These are phyloP conservation scores for Solanum raphanifolium DNA, from an alignment of 257 asterid species.

Conservation along the genomic window DNA sequence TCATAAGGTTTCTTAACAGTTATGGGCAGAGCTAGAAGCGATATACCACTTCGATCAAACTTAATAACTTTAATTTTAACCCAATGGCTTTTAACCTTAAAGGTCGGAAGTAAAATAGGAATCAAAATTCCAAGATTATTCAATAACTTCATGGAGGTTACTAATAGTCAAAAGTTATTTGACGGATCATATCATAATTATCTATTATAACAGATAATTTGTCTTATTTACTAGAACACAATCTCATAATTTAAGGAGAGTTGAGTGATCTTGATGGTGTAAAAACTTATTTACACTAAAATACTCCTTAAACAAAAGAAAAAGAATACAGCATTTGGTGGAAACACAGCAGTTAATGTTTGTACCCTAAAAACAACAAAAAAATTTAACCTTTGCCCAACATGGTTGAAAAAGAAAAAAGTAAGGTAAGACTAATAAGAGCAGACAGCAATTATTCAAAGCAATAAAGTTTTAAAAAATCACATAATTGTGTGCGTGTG, in stretches of 20 bases:
- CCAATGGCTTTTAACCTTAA: not conserved
- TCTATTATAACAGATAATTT: not conserved
- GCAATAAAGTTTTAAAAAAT: not conserved
- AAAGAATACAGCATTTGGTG: not conserved
- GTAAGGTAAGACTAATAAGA: not conserved
- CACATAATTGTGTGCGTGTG: conserved; percentile 1
- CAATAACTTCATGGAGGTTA: not conserved
- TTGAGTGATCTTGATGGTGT: not conserved
- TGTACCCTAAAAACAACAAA: not conserved
- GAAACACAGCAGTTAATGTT: not conserved
- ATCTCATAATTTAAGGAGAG: not conserved
- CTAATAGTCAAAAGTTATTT: not conserved
- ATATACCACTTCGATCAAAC: too few relatives aligned
- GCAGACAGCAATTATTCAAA: not conserved
- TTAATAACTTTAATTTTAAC: too few relatives aligned
- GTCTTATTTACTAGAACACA: not conserved
- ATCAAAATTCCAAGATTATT: not conserved
- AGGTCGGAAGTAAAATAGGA: not conserved
- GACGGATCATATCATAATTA: not conserved
- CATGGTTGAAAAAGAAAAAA: not conserved
- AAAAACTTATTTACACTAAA: not conserved
- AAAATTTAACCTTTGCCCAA: not conserved
- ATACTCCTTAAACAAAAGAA: not conserved
- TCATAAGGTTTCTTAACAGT: not conserved
- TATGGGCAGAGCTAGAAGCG: not conserved